Percentiles rank a stretch among this genome's conserved stretches.
Conservation (phyloP, 768 basidiomycete species). For the Cyathus striatus region DNA sequence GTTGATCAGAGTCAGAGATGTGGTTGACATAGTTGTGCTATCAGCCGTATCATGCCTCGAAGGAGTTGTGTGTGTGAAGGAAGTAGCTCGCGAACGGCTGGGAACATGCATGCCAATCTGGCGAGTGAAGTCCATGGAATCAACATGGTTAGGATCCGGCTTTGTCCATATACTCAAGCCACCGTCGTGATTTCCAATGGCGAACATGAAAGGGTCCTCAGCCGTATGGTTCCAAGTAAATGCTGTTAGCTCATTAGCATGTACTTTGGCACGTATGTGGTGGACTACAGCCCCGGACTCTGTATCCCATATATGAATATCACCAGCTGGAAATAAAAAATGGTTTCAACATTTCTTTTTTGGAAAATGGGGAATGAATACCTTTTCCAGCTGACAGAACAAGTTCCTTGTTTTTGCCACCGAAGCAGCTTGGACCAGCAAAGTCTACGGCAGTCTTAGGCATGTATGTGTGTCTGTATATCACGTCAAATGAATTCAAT, state of each 20-base stretch:
- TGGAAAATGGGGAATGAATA: too few species aligned
- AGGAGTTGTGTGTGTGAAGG: not conserved
- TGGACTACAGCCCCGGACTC: conserved; percentile 73
- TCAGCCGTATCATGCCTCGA: too few species aligned
- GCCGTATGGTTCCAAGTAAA: conserved; percentile 74
- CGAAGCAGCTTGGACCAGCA: conserved; percentile 79
- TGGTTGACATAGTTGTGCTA: too few species aligned
- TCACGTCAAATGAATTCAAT: not conserved
- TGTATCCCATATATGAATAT: conserved; percentile 84
- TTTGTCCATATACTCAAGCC: conserved; percentile 70
- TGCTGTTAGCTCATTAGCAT: conserved; percentile 70
- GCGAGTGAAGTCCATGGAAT: conserved; percentile 3
- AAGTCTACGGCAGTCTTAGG: conserved; percentile 67
- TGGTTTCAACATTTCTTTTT: not conserved
- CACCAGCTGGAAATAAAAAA: conserved; percentile 38
- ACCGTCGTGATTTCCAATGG: conserved; percentile 76
- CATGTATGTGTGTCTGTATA: conserved; percentile 70
- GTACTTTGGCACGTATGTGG: conserved; percentile 56
- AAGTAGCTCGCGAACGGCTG: not conserved
- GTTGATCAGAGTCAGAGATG: too few species aligned
- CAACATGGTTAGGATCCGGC: conserved; percentile 14
- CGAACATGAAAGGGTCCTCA: conserved; percentile 66
- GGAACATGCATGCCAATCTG: not conserved
- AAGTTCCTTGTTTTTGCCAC: conserved; percentile 76
- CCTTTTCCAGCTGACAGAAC: conserved; percentile 78